Base-by-base conservation (phyloP, 2,329 filamentous ascomycete species). In the Rugonectria rugulosa region DNA sequence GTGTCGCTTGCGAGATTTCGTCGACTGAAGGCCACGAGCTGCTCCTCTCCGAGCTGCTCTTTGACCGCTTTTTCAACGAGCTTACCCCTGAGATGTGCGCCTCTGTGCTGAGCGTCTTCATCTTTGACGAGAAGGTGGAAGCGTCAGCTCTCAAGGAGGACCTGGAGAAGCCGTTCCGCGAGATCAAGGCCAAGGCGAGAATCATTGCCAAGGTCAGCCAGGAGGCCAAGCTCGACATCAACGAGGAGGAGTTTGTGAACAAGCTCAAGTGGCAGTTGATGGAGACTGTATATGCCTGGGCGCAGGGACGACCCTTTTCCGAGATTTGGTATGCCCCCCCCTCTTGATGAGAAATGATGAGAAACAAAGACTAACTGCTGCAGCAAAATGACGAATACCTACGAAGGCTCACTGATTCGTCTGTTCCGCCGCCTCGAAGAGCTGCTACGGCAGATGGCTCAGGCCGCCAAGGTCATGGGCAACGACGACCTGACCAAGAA, bases 381-480 rank as follows among this genome's bases (percentile, higher is more conserved):
- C 61, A 96, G 94, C 77, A 96, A 96, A 91, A 97, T 99, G 93
- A 98, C 95, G 23, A 94, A 97, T 68, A 91, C 94, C 23, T 99
- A 97, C 75, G 95, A 99, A 78, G 95, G 95, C 57, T 97, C 92
- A 55, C 80, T 99, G 58, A 98, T 99, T 67, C 92, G 95, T 43
- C 87, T 97, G 32, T 99, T 99, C 86, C 90, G 95, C 50, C 90
- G 95, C 17, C 81, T 99, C 26, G 95, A 99, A 75, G 95, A 99
- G 77, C 81, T 97, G 54, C 81, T 99, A 29, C 86, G 95, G 63
- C 95, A 99, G 75, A 96, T 98, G 84, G 94, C 90, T 14, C 91
- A 98, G 77, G 95, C 94, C 20, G 86, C 91, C 63, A 98, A 97
- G 78, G 94, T 97, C 60, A 99, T 99, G 95, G 95, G 95, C 68